Evolutionary conservation across 345 rosid species (phyloP), one percentile per base, ranked within the genome.

Genomic region (Populus deltoides): DNA sequence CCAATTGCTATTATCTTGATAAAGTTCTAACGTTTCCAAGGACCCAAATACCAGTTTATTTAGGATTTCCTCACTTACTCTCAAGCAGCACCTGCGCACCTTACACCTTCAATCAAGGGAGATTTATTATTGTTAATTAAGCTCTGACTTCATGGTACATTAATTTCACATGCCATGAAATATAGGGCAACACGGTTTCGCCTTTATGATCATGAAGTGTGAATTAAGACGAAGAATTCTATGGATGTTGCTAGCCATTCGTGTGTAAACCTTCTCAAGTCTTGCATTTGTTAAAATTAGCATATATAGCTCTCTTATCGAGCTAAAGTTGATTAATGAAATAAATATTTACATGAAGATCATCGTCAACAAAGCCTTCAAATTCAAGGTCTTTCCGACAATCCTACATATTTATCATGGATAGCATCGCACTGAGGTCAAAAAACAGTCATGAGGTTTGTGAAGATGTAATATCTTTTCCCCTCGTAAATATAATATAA

Each of bases 341-440:
- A 10, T 22, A 70, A 5, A 27, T 43, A 31, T 17, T 35, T 31
- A 35, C 36, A 33, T 35, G 8, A 33, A 22, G 22, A 41, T 8
- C 35, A 65, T 16, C 53, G 6, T 16, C 53, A 15, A 47, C 20
- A 47, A 47, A 0, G 53, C 20, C 77, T 45, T 65, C 77, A 75
- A 29, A 53, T 47, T 47, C 77, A 75, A 65, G 62, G 20, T 29
- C 70, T 41, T 47, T 47, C 62, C 62, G 16, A 15, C 53, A 47
- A 15, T 15, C 18, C 53, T 47, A 15, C 15, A 47, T 27, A 45
- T 16, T 29, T 45, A 59, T 17, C 45, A 29, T 15, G 55, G 59
- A 75, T 75, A 29, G 53, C 70, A 75, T 75, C 20, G 53, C 70
- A 45, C 7, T 66, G 62, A 31, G 47, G 72, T 75, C 66, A 67